Base-by-base conservation (phyloP, 306 rosid genomes). In the Begonia loranthoides region DNA sequence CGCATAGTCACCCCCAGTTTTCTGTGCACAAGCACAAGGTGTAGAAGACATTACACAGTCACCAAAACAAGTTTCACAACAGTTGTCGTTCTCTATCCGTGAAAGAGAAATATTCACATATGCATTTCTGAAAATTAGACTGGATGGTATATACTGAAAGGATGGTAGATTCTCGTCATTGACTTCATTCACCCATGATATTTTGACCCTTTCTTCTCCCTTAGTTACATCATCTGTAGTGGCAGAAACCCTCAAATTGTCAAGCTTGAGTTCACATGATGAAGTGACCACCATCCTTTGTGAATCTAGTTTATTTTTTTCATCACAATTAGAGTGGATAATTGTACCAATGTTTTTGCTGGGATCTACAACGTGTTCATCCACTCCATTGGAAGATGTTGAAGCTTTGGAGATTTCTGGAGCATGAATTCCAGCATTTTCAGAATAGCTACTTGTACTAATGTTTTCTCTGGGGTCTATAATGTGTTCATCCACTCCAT, bases 41-140 rank as follows among this genome's bases (percentile, higher is more conserved):
- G 54, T 54, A 17, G 82, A 52, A 0, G 73, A 75, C 45, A 66
- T 65, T 45, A 90, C 45, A 67, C 99, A 90, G 61, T 86, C 79
- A 50, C 94, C 95, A 52, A 76, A 72, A 67, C 99, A 90, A 55
- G 83, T 58, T 45, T 77, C 66, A 76, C 99, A 90, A 58, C 83
- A 80, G 76, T 72, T 79, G 49, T 67, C 62, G 12, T 67, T 73
- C 50, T 77, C 84, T 41, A 86, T 90, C 51, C 56, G 54, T 56
- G 94, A 78, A 28, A 90, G 84, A 60, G 80, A 40, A 59, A 79
- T 15, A 46, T 66, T 73, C 41, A 81, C 68, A 68, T 56, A 56
- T 12, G 95, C 99, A 47, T 77, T 76, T 56, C 54, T 60, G 75
- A 76, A 86, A 47, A 71, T 79, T 66, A 75, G 51, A 66, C 64